Base-by-base conservation (phyloP, 108 stramenopile species). In the Chaetoceros tenuissimus region DNA sequence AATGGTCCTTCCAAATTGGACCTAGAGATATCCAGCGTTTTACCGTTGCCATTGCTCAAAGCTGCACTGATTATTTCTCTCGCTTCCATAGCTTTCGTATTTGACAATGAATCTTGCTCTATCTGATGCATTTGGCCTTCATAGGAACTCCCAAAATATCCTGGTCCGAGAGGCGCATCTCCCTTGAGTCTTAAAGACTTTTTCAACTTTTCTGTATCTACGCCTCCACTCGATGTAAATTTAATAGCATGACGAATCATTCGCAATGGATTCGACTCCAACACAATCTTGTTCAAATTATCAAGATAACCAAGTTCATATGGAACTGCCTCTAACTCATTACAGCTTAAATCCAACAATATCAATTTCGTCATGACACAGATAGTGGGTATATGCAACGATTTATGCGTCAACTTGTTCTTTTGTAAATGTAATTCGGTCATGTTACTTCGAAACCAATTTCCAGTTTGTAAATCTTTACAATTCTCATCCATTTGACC, bases 181-280 rank as follows among this genome's bases (percentile, higher is more conserved):
- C 53, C 53, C 25, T 22, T 54, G 19, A 3, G 3, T n/a, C 53
- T 3, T 18, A 54, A 25, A 10, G 21, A 54, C 5, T 54, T 22
- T 16, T 26, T 22, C 19, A 54, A 29, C 3, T 18, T 16, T 7
- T 17, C 53, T n/a, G 21, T 54, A 29, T 54, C 34, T 10, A 40
- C 13, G 8, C 21, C 19, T 5, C 34, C 34, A 40, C 13, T 40
- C 34, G 5, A 10, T 40, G 5, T 40, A 13, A 5, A 19, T 5
- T 20, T 18, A 29, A 54, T 26, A 13, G 53, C 19, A 8, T 13
- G 3, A 29, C 53, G 53, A 26, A 54, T 54, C 19, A 54, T 29
- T 3, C 53, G 53, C 10, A 54, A 29, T 5, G 53, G 28, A 54
- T 54, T 54, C 18, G 24, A 20, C 3, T 54, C 53, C 53, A 54